Conservation (phyloP, 257 asterid species). For the Coffea canephora region DNA sequence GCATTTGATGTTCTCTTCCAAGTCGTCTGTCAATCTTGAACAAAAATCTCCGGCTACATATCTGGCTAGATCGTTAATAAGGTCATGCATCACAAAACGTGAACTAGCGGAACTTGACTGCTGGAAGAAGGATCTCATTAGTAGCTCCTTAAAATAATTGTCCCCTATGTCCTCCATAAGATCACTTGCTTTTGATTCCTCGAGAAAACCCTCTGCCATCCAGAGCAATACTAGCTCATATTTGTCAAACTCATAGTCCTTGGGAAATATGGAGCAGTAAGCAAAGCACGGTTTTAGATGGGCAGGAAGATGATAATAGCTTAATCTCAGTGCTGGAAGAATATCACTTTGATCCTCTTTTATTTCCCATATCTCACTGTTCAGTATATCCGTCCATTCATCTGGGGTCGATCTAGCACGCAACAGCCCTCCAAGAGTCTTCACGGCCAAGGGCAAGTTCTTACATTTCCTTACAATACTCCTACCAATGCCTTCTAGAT, state of each 20-base stretch:
- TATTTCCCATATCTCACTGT: no score
- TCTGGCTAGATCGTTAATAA: slow-evolving; percentile 20
- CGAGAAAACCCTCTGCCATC: slow-evolving; percentile 26
- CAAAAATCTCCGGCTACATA: slow-evolving; percentile 22
- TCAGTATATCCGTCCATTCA: no score
- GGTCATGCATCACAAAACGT: slow-evolving; percentile 27
- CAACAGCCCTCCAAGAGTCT: no score
- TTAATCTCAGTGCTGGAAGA: no score
- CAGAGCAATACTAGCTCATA: slow-evolving; percentile 17
- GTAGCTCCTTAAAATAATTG: slow-evolving; percentile 20
- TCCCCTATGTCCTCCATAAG: slow-evolving; percentile 18
- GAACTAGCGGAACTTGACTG: slow-evolving; percentile 1
- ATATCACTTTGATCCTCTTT: no score
- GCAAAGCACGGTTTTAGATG: slow-evolving; percentile 25
- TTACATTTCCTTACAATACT: no score
- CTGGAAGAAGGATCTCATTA: slow-evolving; percentile 21
- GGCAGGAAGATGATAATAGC: no score
- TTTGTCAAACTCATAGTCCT: slow-evolving; percentile 17
- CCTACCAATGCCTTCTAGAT: slow-evolving; percentile 10
- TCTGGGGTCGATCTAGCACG: no score
- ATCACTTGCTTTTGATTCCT: background rate
- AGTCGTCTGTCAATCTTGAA: slow-evolving; percentile 12
- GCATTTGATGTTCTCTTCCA: background rate
- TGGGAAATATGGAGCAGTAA: slow-evolving; percentile 31
- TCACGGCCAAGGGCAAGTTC: no score